Percentiles rank a stretch among this genome's conserved stretches.
Conservation (phyloP, 176 grass and related monocot genomes). For the Musa troglodytarum region DNA sequence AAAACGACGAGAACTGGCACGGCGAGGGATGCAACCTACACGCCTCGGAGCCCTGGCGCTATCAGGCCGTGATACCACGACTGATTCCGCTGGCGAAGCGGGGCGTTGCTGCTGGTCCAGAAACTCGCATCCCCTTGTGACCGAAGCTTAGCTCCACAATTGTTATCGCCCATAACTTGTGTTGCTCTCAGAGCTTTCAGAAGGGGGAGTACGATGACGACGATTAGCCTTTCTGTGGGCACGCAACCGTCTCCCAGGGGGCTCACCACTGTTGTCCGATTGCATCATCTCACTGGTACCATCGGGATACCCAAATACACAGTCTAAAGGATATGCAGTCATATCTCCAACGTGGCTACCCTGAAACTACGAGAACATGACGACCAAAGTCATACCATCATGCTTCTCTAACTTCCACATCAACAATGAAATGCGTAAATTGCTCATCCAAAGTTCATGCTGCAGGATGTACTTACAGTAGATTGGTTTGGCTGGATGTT, state of each 20-base stretch:
- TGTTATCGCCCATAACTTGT: background rate
- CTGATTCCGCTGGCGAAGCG: no score
- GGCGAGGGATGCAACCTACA: no score
- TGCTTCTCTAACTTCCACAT: no score
- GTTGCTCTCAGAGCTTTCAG: constrained; percentile 6
- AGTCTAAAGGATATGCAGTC: constrained; percentile 54
- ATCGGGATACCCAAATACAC: constrained; percentile 44
- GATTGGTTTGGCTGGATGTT: constrained; percentile 23
- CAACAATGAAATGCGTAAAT: background rate
- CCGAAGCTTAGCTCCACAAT: no score
- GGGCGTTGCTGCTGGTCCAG: no score
- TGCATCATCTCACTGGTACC: constrained; percentile 27
- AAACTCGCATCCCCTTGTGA: no score
- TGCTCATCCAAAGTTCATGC: background rate
- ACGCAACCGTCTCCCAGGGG: constrained; percentile 27
- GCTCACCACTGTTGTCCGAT: constrained; percentile 9
- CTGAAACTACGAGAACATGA: constrained; percentile 18
- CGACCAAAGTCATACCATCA: background rate
- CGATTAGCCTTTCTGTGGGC: constrained; percentile 27
- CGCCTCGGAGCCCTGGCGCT: no score
- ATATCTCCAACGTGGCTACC: constrained; percentile 28
- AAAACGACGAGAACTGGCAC: no score
- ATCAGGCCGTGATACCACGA: no score
- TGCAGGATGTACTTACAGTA: constrained; percentile 12
- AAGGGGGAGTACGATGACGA: background rate